A percentile compares a stretch with the other conserved stretches of the same genome.
These are phyloP conservation scores for Wickerhamomyces sp. DNA, from an alignment of 1,139 yeast genomes.

Conservation along the genomic window DNA sequence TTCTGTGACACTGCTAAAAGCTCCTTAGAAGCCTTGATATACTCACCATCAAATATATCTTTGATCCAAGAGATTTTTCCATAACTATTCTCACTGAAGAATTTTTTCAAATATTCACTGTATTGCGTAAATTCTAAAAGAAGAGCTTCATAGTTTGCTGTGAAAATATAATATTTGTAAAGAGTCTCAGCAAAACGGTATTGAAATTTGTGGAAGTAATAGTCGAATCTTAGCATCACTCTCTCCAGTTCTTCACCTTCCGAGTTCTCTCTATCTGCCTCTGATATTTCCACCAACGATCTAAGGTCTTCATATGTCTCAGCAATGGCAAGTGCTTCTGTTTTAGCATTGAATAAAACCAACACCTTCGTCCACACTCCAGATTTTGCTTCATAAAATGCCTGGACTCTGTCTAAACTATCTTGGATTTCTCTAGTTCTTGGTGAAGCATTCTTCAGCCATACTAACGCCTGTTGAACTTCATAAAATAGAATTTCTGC, in stretches of 20 bases:
- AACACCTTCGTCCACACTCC: constrained; percentile 53
- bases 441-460: constrained; percentile 24
- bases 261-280: constrained; percentile 42
- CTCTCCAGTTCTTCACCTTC: constrained; percentile 28
- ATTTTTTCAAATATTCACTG: constrained; percentile 45
- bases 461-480: constrained; percentile 28
- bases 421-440: constrained; percentile 24
- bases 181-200: constrained; percentile 66
- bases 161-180: constrained; percentile 54
- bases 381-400: constrained; percentile 28
- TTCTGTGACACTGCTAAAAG: constrained; percentile 40
- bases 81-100: constrained; percentile 47
- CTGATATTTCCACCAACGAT: constrained; percentile 62
- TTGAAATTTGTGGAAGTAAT: constrained; percentile 58
- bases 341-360: constrained; percentile 40
- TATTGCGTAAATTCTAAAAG: constrained; percentile 56
- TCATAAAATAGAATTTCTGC: constrained; percentile 32
- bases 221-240: constrained; percentile 37
- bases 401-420: constrained; percentile 13
- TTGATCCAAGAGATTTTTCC: constrained; percentile 73
- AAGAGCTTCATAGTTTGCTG: constrained; percentile 50
- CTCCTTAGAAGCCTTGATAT: constrained; percentile 43
- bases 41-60: constrained; percentile 50
- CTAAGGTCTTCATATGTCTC: constrained; percentile 65
- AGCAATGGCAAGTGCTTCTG: constrained; percentile 58